Percentiles rank a stretch among this genome's conserved stretches.
These are phyloP conservation scores for Pisolithus marmoratus DNA, from an alignment of 768 basidiomycete genomes.

Conservation along the genomic window DNA sequence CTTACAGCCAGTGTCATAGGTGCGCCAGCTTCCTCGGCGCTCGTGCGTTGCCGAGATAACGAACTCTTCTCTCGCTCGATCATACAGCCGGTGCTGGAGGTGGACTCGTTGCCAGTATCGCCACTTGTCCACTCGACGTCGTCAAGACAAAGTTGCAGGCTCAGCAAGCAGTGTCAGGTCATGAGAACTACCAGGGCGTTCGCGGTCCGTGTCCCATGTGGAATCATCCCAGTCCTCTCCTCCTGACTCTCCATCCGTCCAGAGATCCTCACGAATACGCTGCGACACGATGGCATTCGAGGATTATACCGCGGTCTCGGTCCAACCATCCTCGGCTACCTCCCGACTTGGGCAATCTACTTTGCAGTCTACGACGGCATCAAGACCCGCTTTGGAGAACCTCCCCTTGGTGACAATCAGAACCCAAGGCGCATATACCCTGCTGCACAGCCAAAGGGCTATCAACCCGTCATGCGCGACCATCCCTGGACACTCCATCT, in stretches of 20 bases:
- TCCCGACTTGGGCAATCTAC: constrained; percentile 99
- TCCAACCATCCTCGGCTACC: constrained; percentile 92
- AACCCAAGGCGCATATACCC: constrained; percentile 57
- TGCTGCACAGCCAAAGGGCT: constrained; percentile 80
- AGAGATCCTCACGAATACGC: constrained; percentile 55
- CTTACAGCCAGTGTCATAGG: constrained; percentile 80
- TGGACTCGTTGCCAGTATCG: constrained; percentile 86
- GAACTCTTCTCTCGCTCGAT: not conserved
- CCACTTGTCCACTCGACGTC: constrained; percentile 96
- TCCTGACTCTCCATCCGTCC: constrained; percentile 1
- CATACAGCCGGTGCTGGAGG: constrained; percentile 86
- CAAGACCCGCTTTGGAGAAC: constrained; percentile 75
- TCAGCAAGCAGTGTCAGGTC: constrained; percentile 67
- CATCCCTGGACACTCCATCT: constrained; percentile 88
- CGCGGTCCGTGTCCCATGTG: constrained; percentile 45
- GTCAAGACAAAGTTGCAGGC: constrained; percentile 97
- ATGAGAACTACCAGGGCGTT: constrained; percentile 72
- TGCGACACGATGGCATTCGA: constrained; percentile 65
- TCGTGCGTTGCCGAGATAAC: constrained; percentile 4
- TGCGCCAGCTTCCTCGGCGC: constrained; percentile 6
- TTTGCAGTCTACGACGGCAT: constrained; percentile 97
- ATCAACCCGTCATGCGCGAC: constrained; percentile 73
- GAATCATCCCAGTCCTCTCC: constrained; percentile 6
- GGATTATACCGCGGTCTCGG: constrained; percentile 97
- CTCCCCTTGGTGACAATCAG: constrained; percentile 39